Conservation (phyloP, 805 yeast genomes). For the Yarrowia osloensis region DNA sequence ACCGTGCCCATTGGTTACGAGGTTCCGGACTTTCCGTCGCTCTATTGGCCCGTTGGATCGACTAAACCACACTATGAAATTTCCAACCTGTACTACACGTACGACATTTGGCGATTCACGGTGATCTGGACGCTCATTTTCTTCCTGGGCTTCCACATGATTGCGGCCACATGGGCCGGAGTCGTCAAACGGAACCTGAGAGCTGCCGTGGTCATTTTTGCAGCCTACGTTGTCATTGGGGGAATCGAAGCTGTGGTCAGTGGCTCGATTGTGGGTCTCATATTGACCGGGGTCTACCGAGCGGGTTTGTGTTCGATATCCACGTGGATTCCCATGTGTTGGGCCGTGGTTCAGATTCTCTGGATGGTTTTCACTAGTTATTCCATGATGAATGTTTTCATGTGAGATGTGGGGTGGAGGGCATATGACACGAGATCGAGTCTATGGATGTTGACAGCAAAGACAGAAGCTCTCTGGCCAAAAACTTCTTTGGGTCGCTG, state of each 20-base stretch:
- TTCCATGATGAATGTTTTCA: slow-evolving; percentile 53
- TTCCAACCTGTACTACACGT: slow-evolving; percentile 64
- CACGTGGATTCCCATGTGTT: slow-evolving; percentile 91
- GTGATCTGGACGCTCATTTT: slow-evolving; percentile 77
- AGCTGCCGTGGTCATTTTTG: slow-evolving; percentile 44
- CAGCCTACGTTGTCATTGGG: slow-evolving; percentile 56
- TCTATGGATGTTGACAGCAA: background rate
- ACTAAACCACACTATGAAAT: slow-evolving; percentile 43
- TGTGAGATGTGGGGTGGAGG: slow-evolving; percentile 39
- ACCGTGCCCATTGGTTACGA: slow-evolving; percentile 75
- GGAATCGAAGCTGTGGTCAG: slow-evolving; percentile 63
- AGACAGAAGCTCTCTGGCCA: too few relatives aligned
- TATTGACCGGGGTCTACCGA: slow-evolving; percentile 71
- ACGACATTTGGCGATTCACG: slow-evolving; percentile 82
- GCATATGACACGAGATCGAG: too few relatives aligned
- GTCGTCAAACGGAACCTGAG: slow-evolving; percentile 52
- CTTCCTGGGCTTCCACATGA: slow-evolving; percentile 60
- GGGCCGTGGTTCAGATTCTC: slow-evolving; percentile 68
- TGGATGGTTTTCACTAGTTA: slow-evolving; percentile 69
- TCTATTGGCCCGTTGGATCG: slow-evolving; percentile 64
- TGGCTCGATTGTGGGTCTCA: slow-evolving; percentile 76
- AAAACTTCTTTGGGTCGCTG: too few relatives aligned
- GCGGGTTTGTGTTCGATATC: slow-evolving; percentile 85
- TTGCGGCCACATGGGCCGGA: slow-evolving; percentile 66
- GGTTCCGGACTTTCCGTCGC: slow-evolving; percentile 80